phyloP scores from a whole-genome alignment of 2,329 filamentous ascomycete genomes.

The Apiospora koreana region DNA sequence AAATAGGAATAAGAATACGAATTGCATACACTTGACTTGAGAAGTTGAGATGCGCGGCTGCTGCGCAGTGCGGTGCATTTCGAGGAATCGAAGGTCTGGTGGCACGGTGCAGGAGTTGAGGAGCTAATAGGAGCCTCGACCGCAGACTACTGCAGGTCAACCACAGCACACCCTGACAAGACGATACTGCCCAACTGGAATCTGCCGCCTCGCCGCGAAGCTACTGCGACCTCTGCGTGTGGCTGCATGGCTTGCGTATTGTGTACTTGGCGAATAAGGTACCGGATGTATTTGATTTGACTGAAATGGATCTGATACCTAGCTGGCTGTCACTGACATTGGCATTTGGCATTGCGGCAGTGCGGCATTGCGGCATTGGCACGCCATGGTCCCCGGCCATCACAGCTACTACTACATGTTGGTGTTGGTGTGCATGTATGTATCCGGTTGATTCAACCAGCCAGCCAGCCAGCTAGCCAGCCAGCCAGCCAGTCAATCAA shows the following conservation, averaged over 20 bases:
- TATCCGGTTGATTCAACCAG: not conserved
- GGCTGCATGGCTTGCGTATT: not conserved
- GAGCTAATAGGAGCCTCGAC: not conserved
- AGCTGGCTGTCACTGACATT: not conserved
- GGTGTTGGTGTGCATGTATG: not conserved
- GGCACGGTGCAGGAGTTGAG: not conserved
- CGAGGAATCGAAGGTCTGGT: not conserved
- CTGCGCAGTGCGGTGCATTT: too few relatives aligned
- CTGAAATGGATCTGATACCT: not conserved
- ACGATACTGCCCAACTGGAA: conserved; percentile 3
- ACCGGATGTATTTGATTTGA: not conserved
- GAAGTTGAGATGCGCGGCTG: not conserved
- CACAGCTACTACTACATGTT: not conserved
- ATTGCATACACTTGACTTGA: not conserved
- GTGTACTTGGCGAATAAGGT: not conserved
- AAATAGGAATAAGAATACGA: conserved; percentile 7
- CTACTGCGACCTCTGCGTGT: not conserved
- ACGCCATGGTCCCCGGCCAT: not conserved
- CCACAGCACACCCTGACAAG: not conserved
- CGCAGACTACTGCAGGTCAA: conserved; percentile 7
- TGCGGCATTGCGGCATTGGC: too few relatives aligned
- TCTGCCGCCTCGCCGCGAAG: conserved; percentile 5
- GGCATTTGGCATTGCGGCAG: not conserved
- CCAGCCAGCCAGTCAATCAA: not conserved
- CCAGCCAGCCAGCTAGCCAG: not conserved